These are phyloP conservation scores for Furcasterigmium sp. DNA, from an alignment of 2,329 filamentous ascomycete species.

Conservation along the genomic window DNA sequence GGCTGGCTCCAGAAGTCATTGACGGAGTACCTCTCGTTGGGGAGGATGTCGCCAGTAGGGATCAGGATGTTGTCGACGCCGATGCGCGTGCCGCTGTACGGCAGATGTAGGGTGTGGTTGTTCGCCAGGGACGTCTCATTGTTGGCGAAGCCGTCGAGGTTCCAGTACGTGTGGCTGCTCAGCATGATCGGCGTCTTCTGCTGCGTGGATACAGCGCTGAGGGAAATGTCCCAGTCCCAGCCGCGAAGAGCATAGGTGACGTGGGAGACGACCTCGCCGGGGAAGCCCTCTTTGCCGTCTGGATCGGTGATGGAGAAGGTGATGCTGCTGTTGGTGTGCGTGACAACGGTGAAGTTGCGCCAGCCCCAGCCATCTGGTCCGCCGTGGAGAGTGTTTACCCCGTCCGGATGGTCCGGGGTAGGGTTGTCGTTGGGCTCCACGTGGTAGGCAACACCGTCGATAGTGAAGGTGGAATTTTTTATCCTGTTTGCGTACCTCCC, in stretches of 20 bases:
- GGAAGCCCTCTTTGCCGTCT: slow-evolving; percentile 72
- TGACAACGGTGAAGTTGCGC: slow-evolving; percentile 71
- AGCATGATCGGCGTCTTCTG: slow-evolving; percentile 82
- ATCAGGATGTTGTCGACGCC: slow-evolving; percentile 67
- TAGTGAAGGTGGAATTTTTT: slow-evolving; percentile 67
- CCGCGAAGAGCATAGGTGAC: slow-evolving; percentile 67
- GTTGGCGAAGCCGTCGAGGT: slow-evolving; percentile 74
- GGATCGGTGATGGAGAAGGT: slow-evolving; percentile 71
- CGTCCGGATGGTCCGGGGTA: slow-evolving; percentile 40
- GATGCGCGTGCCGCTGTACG: slow-evolving; percentile 66
- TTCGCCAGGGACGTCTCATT: slow-evolving; percentile 58
- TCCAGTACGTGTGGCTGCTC: slow-evolving; percentile 73
- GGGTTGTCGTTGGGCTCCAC: slow-evolving; percentile 60
- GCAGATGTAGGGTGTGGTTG: slow-evolving; percentile 69
- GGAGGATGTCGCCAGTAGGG: slow-evolving; percentile 70
- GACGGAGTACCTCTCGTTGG: slow-evolving; percentile 61
- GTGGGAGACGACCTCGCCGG: slow-evolving; percentile 69
- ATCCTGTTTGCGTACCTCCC: slow-evolving; percentile 79
- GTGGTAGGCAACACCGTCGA: slow-evolving; percentile 58
- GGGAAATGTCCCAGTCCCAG: slow-evolving; percentile 66
- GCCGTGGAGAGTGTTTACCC: slow-evolving; percentile 63
- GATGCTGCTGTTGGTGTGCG: slow-evolving; percentile 61
- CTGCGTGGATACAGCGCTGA: slow-evolving; percentile 64
- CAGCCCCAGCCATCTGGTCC: slow-evolving; percentile 71
- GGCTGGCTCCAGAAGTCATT: slow-evolving; percentile 80